Evolutionary conservation across 2,329 filamentous ascomycete species (phyloP), one percentile per base, ranked within the genome.

Genomic region (Colletotrichum viniferum): DNA sequence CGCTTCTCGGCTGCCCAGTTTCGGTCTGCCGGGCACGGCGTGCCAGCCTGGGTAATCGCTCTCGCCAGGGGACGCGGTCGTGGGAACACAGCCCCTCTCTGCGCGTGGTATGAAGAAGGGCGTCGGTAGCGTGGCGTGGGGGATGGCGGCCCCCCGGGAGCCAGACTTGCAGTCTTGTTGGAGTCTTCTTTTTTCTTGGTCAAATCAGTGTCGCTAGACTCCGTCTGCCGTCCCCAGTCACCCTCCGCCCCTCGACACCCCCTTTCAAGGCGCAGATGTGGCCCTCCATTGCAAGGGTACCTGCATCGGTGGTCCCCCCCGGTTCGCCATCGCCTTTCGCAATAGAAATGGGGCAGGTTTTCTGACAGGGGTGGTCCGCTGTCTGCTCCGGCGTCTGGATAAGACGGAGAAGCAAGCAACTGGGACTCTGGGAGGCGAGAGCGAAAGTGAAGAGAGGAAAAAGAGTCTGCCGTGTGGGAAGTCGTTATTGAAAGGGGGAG

Each of bases 261-360:
- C 72, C 72, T 66, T 74, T 74, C 61, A 58, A 61, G 67, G 71
- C 52, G 67, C 67, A 74, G 67, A 28, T 38, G 69, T 52, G 66
- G 32, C 60, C 69, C 67, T 65, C 43, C 43, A 48, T 48, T 48
- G 67, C 67, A 65, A 64, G 71, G 69, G 68, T 65, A 58, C 58
- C 66, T 65, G 61, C 52, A 56, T 63, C 30, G 24, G 21, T 48
- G n/a, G 30, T 16, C 58, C 36, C 64, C 12, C 58, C 48, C 64
- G 6, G 52, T 60, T 56, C 30, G 65, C 52, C 65, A 68, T 58
- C 65, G 65, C 65, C 65, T 60, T 68, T 68, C 65, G 65, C 65
- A 68, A 68, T 68, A 43, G 43, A 52, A 56, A 60, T 68, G 65
- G 65, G 65, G 32, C 65, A 30, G n/a, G 43, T 52, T 24, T 34